Evolutionary conservation across 805 yeast species (phyloP), one percentile per base, ranked within the genome.

Genomic region (Yarrowia sp.): DNA sequence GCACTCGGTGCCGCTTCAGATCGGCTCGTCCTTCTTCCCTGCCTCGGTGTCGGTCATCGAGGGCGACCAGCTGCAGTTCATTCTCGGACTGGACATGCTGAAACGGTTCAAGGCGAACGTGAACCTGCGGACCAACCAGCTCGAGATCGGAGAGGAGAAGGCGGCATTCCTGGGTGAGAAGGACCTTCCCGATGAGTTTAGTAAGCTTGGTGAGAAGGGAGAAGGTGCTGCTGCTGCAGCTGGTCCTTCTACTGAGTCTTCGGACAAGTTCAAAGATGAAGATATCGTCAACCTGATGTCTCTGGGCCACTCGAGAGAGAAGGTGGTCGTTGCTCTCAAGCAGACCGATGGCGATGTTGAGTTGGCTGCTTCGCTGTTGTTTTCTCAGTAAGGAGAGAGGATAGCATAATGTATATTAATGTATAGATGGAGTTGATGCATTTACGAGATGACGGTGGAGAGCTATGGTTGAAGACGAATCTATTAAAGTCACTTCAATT

Each of bases 71-170:
- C 76, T 80, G 47, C 97, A 92, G 71, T 81, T 93, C 71, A 79
- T 95, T 47, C 82, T 95, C 39, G 99, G 99, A 0, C 81, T 95
- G 65, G 99, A 95, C 56, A 79, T 94, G 97, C 82, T 95, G 73
- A 87, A 89, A 77, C 86, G 97, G 71, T 94, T 92, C 76, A 92
- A 88, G 74, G 96, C 96, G 60, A 79, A 82, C 44, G 86, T 95
- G 64, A 97, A 95, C 76, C 81, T 95, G 72, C 83, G 83, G 52
- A 80, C 80, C 56, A 88, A 90, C 74, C 83, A 82, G 10, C 81
- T 95, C 67, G 81, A 84, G 2, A 85, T 94, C 67, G 95, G 90
- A n/a, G 87, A 86, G 67, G 86, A 86, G 34, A 88, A 87, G 71
- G 85, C 96, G 0, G 82, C 82, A 34, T 94, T 94, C 73, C 80